Conservation (phyloP, 768 basidiomycete genomes). For the Boletus sp. region DNA sequence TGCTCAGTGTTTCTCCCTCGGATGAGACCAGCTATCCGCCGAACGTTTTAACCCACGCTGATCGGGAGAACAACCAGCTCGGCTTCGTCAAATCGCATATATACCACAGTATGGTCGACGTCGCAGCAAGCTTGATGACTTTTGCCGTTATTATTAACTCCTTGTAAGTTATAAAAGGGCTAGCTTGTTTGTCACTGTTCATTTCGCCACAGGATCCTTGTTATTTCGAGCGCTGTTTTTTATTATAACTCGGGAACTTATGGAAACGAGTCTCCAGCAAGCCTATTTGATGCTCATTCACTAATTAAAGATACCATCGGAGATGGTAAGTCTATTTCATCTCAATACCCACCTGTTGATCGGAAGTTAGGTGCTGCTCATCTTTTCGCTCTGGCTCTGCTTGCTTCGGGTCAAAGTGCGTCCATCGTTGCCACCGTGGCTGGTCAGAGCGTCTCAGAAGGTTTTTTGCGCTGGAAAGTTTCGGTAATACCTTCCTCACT, state of each 20-base stretch:
- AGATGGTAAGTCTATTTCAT: slow-evolving; percentile 42
- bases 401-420: slow-evolving; percentile 86
- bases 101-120: slow-evolving; percentile 62
- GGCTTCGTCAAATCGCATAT: slow-evolving; percentile 60
- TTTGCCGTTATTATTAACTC: slow-evolving; percentile 90
- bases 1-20: slow-evolving; percentile 25
- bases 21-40: slow-evolving; percentile 20
- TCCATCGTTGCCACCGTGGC: slow-evolving; percentile 87
- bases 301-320: slow-evolving; percentile 69
- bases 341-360: neutral
- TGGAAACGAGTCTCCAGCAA: slow-evolving; percentile 51
- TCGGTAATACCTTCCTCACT: slow-evolving; percentile 45
- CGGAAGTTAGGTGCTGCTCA: slow-evolving; percentile 62
- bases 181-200: neutral
- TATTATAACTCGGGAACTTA: slow-evolving; percentile 48
- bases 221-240: slow-evolving; percentile 81
- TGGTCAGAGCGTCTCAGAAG: slow-evolving; percentile 88
- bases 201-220: slow-evolving; percentile 57
- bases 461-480: slow-evolving; percentile 83
- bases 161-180: slow-evolving; percentile 43
- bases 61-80: slow-evolving; percentile 54
- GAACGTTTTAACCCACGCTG: slow-evolving; percentile 43
- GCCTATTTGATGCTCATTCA: slow-evolving; percentile 80
- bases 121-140: slow-evolving; percentile 67
- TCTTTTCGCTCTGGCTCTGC: slow-evolving; percentile 84